A percentile compares a stretch with the other conserved stretches of the same genome.
These are phyloP conservation scores for Raphanus hybrid DNA, from an alignment of 441 rosid genomes.

Conservation along the genomic window DNA sequence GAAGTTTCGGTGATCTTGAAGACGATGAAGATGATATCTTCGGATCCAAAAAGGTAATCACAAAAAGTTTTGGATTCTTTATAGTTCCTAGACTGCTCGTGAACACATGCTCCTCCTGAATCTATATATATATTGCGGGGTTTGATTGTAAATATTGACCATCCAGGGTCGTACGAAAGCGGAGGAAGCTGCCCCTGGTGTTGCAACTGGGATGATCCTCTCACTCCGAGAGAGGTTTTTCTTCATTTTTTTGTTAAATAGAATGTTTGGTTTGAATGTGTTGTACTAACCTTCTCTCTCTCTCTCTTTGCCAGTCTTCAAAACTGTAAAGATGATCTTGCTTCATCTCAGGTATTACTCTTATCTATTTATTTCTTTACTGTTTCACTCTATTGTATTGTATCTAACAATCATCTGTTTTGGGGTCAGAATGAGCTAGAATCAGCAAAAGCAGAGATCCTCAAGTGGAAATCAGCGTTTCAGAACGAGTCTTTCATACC, in stretches of 20 bases:
- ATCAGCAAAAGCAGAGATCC: constrained; percentile 78
- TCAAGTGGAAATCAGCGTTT: constrained; percentile 86
- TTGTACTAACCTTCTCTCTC: constrained; percentile 7
- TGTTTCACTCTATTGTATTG: not conserved
- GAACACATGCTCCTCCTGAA: too few relatives aligned
- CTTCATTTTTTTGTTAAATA: not conserved
- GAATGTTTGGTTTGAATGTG: not conserved
- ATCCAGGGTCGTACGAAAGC: constrained; percentile 63
- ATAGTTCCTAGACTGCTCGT: too few relatives aligned
- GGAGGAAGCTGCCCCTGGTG: constrained; percentile 90
- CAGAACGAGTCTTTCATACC: constrained; percentile 74
- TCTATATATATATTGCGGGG: too few relatives aligned
- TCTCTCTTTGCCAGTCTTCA: constrained; percentile 68
- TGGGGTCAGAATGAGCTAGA: constrained; percentile 70
- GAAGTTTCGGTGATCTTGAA: too few relatives aligned
- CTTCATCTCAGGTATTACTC: constrained; percentile 68
- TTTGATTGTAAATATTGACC: not conserved
- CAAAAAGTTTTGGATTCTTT: too few relatives aligned
- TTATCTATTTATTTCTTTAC: not conserved
- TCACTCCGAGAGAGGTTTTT: constrained; percentile 87
- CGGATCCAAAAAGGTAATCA: too few relatives aligned
- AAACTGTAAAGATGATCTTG: constrained; percentile 72
- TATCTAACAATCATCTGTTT: constrained; percentile 1
- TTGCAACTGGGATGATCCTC: constrained; percentile 85
- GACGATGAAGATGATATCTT: too few relatives aligned